Conservation (phyloP, 768 basidiomycete genomes). For the Crucibulum laeve region DNA sequence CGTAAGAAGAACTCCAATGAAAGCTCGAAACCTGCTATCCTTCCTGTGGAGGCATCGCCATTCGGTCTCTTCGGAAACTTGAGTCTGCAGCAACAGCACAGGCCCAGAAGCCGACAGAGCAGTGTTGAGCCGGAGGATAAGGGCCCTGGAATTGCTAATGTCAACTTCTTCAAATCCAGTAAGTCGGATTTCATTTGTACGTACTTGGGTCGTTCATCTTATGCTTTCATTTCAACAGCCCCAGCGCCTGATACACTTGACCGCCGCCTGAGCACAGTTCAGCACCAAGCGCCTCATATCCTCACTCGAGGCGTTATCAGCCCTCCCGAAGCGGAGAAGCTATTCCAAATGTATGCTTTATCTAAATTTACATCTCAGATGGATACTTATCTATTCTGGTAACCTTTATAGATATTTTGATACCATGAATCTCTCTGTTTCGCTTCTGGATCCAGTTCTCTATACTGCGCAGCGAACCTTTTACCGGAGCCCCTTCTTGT, state of each 20-base stretch:
- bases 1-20: conserved; percentile 36
- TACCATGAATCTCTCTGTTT: conserved; percentile 75
- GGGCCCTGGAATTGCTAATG: conserved; percentile 62
- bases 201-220: background rate
- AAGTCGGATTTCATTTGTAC: conserved; percentile 14
- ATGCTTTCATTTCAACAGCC: conserved; percentile 21
- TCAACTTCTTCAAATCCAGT: conserved; percentile 67
- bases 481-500: conserved; percentile 84
- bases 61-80: conserved; percentile 76
- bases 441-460: conserved; percentile 73
- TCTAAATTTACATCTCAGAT: background rate
- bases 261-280: conserved; percentile 30
- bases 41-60: conserved; percentile 61
- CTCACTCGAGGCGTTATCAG: conserved; percentile 60
- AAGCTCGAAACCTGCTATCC: conserved; percentile 45
- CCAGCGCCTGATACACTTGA: conserved; percentile 36
- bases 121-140: conserved; percentile 40
- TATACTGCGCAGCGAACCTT: conserved; percentile 82
- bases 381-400: conserved; percentile 7
- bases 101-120: conserved; percentile 25
- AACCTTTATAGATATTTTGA: conserved; percentile 56
- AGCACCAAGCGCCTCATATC: conserved; percentile 59
- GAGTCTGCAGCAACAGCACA: conserved; percentile 36
- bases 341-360: conserved; percentile 62
- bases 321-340: conserved; percentile 59